phyloP scores from a whole-genome alignment of 2,329 filamentous ascomycete species.

The Aspergillus luchuensis region DNA sequence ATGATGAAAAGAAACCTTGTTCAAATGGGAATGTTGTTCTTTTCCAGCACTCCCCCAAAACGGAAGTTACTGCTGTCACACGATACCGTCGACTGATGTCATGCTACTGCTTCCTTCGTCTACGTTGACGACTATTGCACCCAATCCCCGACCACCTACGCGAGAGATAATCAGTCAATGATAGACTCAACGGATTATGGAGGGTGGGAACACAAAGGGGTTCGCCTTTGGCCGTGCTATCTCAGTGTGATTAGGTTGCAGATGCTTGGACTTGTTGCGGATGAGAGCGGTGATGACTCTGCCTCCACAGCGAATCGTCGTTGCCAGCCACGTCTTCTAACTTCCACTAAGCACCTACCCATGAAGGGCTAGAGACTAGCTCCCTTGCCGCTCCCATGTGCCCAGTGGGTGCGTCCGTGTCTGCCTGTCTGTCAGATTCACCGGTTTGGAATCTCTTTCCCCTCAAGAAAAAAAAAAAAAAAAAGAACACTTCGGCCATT shows the following conservation, averaged over 20 bases:
- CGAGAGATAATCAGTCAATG: background rate
- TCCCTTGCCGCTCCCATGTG: conserved; percentile 19
- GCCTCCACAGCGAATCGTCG: conserved; percentile 15
- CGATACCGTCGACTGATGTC: conserved; percentile 19
- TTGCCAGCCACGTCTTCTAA: conserved; percentile 9
- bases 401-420: conserved; percentile 10
- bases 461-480: background rate
- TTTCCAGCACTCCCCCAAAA: background rate
- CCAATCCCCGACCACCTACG: background rate
- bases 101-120: conserved; percentile 7
- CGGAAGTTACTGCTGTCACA: conserved; percentile 20
- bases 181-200: background rate
- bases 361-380: conserved; percentile 11
- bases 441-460: background rate
- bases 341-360: conserved; percentile 11
- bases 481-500: background rate
- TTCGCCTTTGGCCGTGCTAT: conserved; percentile 7
- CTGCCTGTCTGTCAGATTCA: conserved; percentile 10
- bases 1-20: too few species aligned
- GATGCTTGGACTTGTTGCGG: conserved; percentile 13
- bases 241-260: conserved; percentile 20
- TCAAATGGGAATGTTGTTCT: background rate
- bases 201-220: conserved; percentile 9
- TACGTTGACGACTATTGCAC: conserved; percentile 1
- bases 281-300: background rate